phyloP scores from a whole-genome alignment of 2,329 filamentous ascomycete genomes.

The Apiospora malaysiana region DNA sequence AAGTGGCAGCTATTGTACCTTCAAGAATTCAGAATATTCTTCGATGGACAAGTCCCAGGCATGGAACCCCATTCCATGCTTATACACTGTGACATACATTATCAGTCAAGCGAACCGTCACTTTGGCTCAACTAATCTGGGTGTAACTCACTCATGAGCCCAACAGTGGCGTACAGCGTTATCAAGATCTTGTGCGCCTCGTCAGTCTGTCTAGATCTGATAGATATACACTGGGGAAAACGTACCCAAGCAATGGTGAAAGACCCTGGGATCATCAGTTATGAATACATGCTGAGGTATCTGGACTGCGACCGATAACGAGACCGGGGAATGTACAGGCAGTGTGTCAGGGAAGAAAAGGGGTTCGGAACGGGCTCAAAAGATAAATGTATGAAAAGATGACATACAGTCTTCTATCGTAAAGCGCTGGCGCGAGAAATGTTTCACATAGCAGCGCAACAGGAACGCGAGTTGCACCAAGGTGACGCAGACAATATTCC shows the following conservation, averaged over 20 bases:
- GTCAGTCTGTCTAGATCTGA: background rate
- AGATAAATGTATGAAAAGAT: background rate
- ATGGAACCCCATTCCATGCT: slow-evolving; percentile 33
- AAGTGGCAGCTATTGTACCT: background rate
- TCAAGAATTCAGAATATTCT: background rate
- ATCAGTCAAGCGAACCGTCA: background rate
- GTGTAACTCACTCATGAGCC: slow-evolving; percentile 22
- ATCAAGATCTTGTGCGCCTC: slow-evolving; percentile 11
- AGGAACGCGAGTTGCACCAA: slow-evolving; percentile 25
- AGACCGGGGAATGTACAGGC: background rate
- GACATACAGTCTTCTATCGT: slow-evolving; percentile 26
- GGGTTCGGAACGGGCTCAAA: background rate
- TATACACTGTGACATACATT: slow-evolving; percentile 27
- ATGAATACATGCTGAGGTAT: too few species aligned
- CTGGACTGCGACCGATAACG: background rate
- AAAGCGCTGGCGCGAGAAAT: slow-evolving; percentile 21
- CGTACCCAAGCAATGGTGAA: slow-evolving; percentile 28
- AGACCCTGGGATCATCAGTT: slow-evolving; percentile 21
- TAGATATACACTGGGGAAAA: background rate
- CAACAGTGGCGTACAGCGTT: slow-evolving; percentile 19
- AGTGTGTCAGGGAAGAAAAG: background rate
- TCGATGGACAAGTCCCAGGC: slow-evolving; percentile 32
- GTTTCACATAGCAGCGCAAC: slow-evolving; percentile 30
- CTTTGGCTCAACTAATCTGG: background rate
- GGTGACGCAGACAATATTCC: slow-evolving; percentile 27